Conservation (phyloP, 2,329 filamentous ascomycete genomes). For the Westerdykella ornata region DNA sequence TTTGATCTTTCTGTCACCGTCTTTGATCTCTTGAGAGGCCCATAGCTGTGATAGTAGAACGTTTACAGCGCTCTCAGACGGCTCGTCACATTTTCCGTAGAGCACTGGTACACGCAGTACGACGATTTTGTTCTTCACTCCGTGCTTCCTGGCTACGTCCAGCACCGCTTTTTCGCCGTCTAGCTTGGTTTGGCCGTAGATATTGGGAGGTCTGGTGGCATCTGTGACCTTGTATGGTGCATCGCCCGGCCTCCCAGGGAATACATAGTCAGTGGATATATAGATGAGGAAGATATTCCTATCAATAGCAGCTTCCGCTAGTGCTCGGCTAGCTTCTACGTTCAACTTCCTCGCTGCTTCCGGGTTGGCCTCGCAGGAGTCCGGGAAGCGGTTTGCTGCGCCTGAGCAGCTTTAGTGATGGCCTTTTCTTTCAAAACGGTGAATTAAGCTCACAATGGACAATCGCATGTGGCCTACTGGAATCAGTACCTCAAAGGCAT, state of each 20-base stretch:
- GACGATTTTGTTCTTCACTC: constrained; percentile 38
- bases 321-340: constrained; percentile 59
- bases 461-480: constrained; percentile 59
- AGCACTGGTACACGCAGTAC: constrained; percentile 76
- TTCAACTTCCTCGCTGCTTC: constrained; percentile 68
- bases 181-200: constrained; percentile 69
- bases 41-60: constrained; percentile 68
- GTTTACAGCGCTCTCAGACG: constrained; percentile 75
- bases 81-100: constrained; percentile 64
- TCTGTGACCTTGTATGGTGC: constrained; percentile 70
- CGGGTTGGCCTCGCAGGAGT: constrained; percentile 75
- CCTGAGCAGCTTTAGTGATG: constrained; percentile 43
- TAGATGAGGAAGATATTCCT: constrained; percentile 63
- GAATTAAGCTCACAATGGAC: constrained; percentile 61
- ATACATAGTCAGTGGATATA: constrained; percentile 79
- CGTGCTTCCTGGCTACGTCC: constrained; percentile 43
- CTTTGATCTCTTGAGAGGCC: constrained; percentile 58
- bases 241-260: constrained; percentile 66
- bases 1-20: constrained; percentile 51
- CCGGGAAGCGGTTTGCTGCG: constrained; percentile 81
- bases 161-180: constrained; percentile 66
- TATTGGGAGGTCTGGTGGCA: constrained; percentile 63
- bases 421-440: background rate
- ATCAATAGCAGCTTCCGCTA: constrained; percentile 60
- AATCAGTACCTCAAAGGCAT: constrained; percentile 1